phyloP scores from a whole-genome alignment of 768 basidiomycete genomes.

The Crassisporium funariophilum region DNA sequence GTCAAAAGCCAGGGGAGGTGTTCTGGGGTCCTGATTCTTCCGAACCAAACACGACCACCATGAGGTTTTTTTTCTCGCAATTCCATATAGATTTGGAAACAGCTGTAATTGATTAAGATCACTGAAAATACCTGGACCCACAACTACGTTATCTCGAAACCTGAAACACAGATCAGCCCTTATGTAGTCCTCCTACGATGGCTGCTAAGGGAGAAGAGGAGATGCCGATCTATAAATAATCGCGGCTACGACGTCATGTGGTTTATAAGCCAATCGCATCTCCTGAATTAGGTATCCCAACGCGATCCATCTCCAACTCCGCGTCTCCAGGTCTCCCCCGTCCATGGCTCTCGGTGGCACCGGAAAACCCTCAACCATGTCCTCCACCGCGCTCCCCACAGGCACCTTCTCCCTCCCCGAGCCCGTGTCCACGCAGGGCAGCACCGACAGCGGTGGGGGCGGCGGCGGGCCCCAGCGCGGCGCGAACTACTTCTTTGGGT shows the following conservation, averaged over 20 bases:
- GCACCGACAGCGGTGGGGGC: constrained; percentile 6
- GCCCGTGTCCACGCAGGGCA: not conserved
- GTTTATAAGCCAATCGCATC: too few relatives aligned
- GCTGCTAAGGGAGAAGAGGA: too few relatives aligned
- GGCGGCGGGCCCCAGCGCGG: constrained; percentile 29
- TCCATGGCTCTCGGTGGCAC: constrained; percentile 1
- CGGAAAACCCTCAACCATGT: constrained; percentile 4
- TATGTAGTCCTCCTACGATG: too few relatives aligned
- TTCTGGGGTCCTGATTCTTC: not conserved
- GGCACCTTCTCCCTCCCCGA: constrained; percentile 1
- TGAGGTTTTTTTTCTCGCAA: not conserved
- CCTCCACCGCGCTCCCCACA: constrained; percentile 3
- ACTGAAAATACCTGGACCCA: too few relatives aligned
- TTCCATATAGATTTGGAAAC: not conserved
- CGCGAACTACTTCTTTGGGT: constrained; percentile 53
- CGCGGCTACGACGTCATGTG: too few relatives aligned
- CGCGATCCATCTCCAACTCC: too few relatives aligned
- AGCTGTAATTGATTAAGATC: not conserved
- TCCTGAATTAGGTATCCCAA: too few relatives aligned
- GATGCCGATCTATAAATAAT: too few relatives aligned
- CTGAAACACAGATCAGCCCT: too few relatives aligned
- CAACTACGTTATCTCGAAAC: too few relatives aligned
- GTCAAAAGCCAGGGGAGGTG: not conserved
- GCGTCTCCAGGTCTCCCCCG: constrained; percentile 1
- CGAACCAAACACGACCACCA: not conserved